Evolutionary conservation across 1,139 yeast genomes (phyloP), one percentile per base, ranked within the genome.

Genomic region (Candida sanyaensis): DNA sequence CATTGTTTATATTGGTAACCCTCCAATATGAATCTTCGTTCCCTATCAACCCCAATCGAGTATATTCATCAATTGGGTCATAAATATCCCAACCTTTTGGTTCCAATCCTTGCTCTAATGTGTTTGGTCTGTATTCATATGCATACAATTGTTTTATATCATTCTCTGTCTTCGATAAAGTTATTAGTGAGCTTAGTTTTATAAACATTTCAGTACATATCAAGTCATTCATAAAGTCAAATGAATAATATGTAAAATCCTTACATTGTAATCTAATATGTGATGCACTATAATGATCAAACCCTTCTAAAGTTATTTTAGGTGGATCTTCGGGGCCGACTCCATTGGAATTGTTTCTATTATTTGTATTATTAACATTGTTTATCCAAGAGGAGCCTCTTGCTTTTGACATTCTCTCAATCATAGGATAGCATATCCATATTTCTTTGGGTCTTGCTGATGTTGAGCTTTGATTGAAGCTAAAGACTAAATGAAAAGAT

Each of bases 401-500:
- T 29, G 84, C 76, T 54, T 86, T 82, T 53, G 80, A 80, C 2
- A 88, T 83, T 48, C 78, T 71, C 42, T 84, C 87, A 41, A 92
- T 85, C 56, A 92, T 82, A 0, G 98, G 98, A 65, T 92, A 93
- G 51, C 96, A 88, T 32, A 91, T 79, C 99, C 99, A 93, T 23
- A 90, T 80, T 62, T 93, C 98, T 50, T 84, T 70, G 33, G 72
- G 68, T 29, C 64, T n/a, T 53, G 55, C 44, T 41, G 50, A 52
- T 49, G 27, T 36, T 1, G 38, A 12, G 28, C 60, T 44, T 50
- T 67, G 64, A 74, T 48, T 6, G 79, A 68, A 68, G 31, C 61
- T 80, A 65, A 92, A 92, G 24, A 93, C 93, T 60, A 93, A 73
- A 69, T 93, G 99, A 64, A 86, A 92, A 1, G 92, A 82, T 1